Percentiles rank a stretch among this genome's conserved stretches.
These are phyloP conservation scores for Raffaelea ambrosiae DNA, from an alignment of 2,329 filamentous ascomycete genomes.

Conservation along the genomic window DNA sequence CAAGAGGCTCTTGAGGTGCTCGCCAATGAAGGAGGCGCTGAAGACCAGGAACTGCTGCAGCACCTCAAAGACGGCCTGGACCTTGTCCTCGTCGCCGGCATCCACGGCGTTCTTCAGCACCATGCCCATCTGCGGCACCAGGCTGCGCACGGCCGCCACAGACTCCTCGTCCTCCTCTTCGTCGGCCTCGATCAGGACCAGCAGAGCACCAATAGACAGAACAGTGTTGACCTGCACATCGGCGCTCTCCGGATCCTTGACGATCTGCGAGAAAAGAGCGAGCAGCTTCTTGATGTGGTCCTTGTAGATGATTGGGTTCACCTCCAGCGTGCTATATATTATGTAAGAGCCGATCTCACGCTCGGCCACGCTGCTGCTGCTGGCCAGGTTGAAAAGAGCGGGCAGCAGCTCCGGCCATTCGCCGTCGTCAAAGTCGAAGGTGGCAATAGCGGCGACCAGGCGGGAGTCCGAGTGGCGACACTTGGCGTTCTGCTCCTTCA, in stretches of 20 bases:
- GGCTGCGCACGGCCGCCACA: constrained; percentile 65
- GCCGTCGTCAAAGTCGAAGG: constrained; percentile 76
- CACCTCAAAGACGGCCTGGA: constrained; percentile 87
- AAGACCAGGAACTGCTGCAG: constrained; percentile 93
- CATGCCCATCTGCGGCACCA: constrained; percentile 80
- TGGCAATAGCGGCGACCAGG: constrained; percentile 78
- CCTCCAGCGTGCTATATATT: constrained; percentile 84
- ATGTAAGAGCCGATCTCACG: constrained; percentile 91
- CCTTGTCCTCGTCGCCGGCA: constrained; percentile 73
- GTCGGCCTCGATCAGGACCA: constrained; percentile 80
- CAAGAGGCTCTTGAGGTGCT: constrained; percentile 82
- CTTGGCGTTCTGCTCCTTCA: constrained; percentile 68
- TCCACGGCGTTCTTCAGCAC: constrained; percentile 81
- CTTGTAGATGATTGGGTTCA: constrained; percentile 73
- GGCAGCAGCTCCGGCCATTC: constrained; percentile 78
- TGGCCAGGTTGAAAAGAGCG: constrained; percentile 70
- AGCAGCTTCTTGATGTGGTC: constrained; percentile 76
- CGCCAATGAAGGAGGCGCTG: constrained; percentile 73
- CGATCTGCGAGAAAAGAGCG: constrained; percentile 74
- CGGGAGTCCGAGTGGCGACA: constrained; percentile 82
- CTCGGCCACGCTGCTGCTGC: constrained; percentile 64
- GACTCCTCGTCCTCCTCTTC: constrained; percentile 75
- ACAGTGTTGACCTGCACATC: constrained; percentile 94
- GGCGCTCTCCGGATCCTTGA: constrained; percentile 81
- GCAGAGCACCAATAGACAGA: constrained; percentile 77